A percentile compares a stretch with the other conserved stretches of the same genome.
Evolutionary conservation across 2,329 filamentous ascomycete species (phyloP).

Genomic region (Colletotrichum sansevieriae): DNA sequence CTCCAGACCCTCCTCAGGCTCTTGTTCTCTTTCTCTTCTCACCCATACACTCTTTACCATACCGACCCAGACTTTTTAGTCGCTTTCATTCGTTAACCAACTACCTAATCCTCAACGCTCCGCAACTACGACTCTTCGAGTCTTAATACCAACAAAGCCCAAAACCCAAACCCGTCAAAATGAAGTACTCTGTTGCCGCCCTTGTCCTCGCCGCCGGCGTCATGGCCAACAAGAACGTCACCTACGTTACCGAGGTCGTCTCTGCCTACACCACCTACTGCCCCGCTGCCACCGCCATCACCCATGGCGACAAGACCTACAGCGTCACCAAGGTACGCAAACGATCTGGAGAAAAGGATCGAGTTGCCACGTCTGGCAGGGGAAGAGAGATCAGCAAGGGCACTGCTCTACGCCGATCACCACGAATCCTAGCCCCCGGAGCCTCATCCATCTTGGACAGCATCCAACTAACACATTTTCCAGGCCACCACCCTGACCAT

Average conservation of each 20-base stretch:
- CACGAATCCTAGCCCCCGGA: not conserved
- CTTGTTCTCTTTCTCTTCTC: constrained; percentile 55
- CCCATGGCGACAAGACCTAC: constrained; percentile 75
- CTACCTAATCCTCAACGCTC: constrained; percentile 49
- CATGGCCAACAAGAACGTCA: constrained; percentile 59
- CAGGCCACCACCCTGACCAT: constrained; percentile 78
- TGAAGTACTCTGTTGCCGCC: constrained; percentile 72
- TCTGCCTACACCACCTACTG: constrained; percentile 79
- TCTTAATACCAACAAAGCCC: constrained; percentile 45
- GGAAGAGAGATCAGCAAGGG: constrained; percentile 2
- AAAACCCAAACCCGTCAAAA: constrained; percentile 66
- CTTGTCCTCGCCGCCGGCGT: constrained; percentile 65
- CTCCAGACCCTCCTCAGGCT: constrained; percentile 51
- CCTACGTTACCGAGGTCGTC: constrained; percentile 75
- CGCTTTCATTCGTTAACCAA: constrained; percentile 69
- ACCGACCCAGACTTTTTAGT: constrained; percentile 67
- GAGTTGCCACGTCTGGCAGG: constrained; percentile 41
- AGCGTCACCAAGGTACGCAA: constrained; percentile 64
- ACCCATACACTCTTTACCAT: constrained; percentile 63
- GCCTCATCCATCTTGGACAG: not conserved
- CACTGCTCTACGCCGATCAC: constrained; percentile 5
- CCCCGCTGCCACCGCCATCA: constrained; percentile 74
- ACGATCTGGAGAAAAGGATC: not conserved
- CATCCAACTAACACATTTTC: constrained; percentile 47
- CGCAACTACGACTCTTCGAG: constrained; percentile 50